Evolutionary conservation across 2,329 filamentous ascomycete species (phyloP).

Genomic region (Calonectria leucothoes): DNA sequence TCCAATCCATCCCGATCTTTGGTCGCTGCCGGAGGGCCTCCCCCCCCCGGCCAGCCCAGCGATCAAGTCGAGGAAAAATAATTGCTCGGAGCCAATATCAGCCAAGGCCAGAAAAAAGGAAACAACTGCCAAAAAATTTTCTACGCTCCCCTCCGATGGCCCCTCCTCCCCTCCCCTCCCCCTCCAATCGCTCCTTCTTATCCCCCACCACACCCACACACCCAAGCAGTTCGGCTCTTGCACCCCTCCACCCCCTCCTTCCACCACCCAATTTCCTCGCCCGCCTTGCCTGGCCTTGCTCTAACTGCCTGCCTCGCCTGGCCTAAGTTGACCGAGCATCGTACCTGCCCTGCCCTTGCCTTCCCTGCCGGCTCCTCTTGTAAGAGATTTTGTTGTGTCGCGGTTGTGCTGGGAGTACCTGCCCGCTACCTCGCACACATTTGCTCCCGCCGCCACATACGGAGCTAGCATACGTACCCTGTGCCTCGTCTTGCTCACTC

Average conservation of each 20-base stretch:
- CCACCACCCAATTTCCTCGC: conserved; percentile 29
- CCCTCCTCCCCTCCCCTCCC: conserved; percentile 38
- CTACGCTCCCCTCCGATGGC: conserved; percentile 29
- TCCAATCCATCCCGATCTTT: conserved; percentile 30
- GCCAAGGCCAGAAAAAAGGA: conserved; percentile 24
- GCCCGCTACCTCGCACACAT: conserved; percentile 24
- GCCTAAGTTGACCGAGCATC: conserved; percentile 30
- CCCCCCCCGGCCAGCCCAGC: conserved; percentile 12
- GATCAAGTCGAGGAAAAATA: not conserved
- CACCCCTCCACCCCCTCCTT: conserved; percentile 36
- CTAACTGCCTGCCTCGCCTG: conserved; percentile 19
- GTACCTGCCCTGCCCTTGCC: conserved; percentile 33
- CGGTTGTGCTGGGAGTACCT: conserved; percentile 27
- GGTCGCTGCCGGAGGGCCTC: conserved; percentile 23
- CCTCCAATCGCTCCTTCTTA: conserved; percentile 38
- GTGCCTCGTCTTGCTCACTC: conserved; percentile 15
- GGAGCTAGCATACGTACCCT: conserved; percentile 1
- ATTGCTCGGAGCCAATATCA: conserved; percentile 3
- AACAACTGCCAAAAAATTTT: conserved; percentile 33
- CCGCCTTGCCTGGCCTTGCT: conserved; percentile 20
- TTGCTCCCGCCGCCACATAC: conserved; percentile 9
- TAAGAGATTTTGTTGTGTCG: conserved; percentile 25
- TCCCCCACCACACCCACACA: conserved; percentile 41
- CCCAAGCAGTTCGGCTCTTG: conserved; percentile 30
- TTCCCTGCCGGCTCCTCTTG: conserved; percentile 25